Evolutionary conservation across 73 alveolate species (phyloP).

Genomic region (Effrenium voratum): DNA sequence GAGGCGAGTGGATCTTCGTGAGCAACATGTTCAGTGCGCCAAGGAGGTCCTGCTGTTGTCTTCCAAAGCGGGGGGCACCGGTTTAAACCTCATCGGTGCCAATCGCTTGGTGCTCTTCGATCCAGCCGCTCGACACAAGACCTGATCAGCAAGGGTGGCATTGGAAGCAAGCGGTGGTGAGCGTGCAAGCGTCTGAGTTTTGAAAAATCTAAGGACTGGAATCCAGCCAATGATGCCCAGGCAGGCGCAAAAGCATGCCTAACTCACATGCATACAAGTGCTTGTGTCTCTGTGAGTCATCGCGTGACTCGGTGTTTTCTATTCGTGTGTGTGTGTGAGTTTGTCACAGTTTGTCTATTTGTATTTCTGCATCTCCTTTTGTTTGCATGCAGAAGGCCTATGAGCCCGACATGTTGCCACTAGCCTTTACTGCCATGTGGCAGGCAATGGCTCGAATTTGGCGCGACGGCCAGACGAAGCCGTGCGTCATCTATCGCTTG

Average conservation of each 20-base stretch:
- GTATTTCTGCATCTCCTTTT: too few species aligned
- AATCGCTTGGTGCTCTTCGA: slow-evolving; percentile 58
- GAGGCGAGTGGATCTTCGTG: not conserved
- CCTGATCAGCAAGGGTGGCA: not conserved
- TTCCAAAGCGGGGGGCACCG: slow-evolving; percentile 69
- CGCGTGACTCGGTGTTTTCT: too few species aligned
- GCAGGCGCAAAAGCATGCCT: too few species aligned
- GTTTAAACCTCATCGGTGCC: slow-evolving; percentile 62
- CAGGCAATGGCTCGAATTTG: slow-evolving; percentile 84
- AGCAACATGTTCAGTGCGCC: not conserved
- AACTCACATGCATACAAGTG: too few species aligned
- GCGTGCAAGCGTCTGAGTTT: not conserved
- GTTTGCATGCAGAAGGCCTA: too few species aligned
- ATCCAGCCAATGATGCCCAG: slow-evolving; percentile 72
- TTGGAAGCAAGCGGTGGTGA: not conserved
- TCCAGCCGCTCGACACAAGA: not conserved
- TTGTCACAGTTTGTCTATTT: too few species aligned
- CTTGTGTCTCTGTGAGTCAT: too few species aligned
- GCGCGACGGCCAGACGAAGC: slow-evolving; percentile 78
- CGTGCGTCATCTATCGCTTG: slow-evolving; percentile 66
- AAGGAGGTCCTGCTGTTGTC: slow-evolving; percentile 41
- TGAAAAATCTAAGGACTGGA: slow-evolving; percentile 39
- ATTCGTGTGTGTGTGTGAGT: too few species aligned
- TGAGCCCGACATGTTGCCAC: too few species aligned
- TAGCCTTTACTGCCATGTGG: too few species aligned